phyloP scores from a whole-genome alignment of 306 rosid genomes.

The Fagus crenata region DNA sequence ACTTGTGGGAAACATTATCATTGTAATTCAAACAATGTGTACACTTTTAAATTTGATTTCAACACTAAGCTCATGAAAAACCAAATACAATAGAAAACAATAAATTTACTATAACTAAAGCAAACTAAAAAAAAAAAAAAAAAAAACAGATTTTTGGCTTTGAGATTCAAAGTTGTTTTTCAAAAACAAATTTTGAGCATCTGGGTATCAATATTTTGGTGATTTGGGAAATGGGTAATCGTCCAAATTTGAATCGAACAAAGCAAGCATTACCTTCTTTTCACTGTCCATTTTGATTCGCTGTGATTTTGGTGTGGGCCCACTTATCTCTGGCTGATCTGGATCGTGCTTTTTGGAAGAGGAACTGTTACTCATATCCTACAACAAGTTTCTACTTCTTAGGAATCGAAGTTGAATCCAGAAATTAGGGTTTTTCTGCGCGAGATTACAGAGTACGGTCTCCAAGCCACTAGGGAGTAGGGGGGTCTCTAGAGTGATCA shows the following conservation, averaged over 20 bases:
- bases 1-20: not conserved
- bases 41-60: not conserved
- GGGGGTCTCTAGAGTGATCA: not conserved
- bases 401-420: conserved; percentile 33
- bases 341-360: conserved; percentile 44
- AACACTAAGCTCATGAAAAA: not conserved
- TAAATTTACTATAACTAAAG: not conserved
- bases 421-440: conserved; percentile 40
- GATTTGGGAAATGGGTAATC: conserved; percentile 26
- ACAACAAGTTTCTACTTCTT: conserved; percentile 16
- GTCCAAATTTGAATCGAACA: conserved; percentile 30
- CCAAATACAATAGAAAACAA: not conserved
- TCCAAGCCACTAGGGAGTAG: not conserved
- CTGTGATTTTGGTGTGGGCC: conserved; percentile 44
- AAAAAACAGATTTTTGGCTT: conserved; percentile 13
- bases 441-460: conserved; percentile 8
- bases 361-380: conserved; percentile 43
- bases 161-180: not conserved
- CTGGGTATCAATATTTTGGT: conserved; percentile 18
- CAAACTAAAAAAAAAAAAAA: conserved; percentile 3
- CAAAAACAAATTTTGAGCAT: not conserved
- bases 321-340: conserved; percentile 53
- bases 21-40: not conserved
- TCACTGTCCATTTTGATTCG: conserved; percentile 61
- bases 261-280: conserved; percentile 48